Percentiles rank a stretch among this genome's conserved stretches.
phyloP scores from a whole-genome alignment of 768 basidiomycete genomes.

The Austroboletus eburneus region DNA sequence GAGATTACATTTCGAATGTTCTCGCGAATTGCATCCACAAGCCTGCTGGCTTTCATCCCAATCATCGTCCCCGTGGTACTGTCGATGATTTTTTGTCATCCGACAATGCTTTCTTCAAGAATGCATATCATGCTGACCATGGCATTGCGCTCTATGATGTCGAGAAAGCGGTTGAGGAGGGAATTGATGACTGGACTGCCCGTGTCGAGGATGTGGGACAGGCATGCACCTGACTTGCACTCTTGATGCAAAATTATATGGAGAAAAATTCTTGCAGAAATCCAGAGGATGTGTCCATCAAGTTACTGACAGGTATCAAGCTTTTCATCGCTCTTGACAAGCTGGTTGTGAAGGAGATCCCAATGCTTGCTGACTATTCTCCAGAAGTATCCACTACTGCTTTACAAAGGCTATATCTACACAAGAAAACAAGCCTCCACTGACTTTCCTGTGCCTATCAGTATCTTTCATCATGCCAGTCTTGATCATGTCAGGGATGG shows the following conservation, averaged over 20 bases:
- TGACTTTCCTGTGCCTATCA: not conserved
- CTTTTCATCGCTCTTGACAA: not conserved
- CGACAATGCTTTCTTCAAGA: not conserved
- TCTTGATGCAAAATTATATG: not conserved
- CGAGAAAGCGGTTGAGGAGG: not conserved
- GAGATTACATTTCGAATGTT: not conserved
- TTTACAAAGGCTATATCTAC: not conserved
- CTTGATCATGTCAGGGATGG: not conserved
- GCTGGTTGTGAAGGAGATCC: not conserved
- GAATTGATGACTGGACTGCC: not conserved
- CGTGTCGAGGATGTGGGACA: not conserved
- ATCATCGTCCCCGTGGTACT: not conserved
- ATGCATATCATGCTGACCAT: not conserved
- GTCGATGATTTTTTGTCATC: not conserved
- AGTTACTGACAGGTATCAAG: not conserved
- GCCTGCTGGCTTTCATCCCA: not conserved
- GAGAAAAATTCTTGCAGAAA: not conserved
- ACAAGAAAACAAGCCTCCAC: not conserved
- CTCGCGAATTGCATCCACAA: not conserved
- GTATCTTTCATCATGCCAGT: not conserved
- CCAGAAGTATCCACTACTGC: not conserved
- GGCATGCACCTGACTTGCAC: not conserved
- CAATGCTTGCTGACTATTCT: not conserved
- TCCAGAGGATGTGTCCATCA: not conserved
- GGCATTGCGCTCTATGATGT: not conserved